A percentile compares a stretch with the other conserved stretches of the same genome.
These are phyloP conservation scores for Combretum micranthum DNA, from an alignment of 345 rosid genomes.

Conservation along the genomic window DNA sequence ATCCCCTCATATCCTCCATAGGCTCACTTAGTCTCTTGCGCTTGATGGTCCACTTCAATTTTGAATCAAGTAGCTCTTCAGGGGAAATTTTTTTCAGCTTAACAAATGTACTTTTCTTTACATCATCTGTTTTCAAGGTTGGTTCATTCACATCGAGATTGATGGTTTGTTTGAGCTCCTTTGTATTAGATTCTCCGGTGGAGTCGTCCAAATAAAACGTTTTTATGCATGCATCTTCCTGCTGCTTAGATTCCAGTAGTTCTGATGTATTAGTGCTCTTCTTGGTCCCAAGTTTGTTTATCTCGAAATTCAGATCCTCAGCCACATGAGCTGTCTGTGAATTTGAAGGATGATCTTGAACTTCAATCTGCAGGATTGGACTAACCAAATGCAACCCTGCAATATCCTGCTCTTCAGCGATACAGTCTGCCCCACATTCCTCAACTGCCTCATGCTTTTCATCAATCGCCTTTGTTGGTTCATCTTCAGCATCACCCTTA, in stretches of 20 bases:
- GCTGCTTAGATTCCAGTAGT: slow-evolving; percentile 15
- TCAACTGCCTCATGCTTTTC: background rate
- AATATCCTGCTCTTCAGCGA: too few species aligned
- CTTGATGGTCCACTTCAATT: slow-evolving; percentile 32
- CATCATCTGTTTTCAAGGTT: slow-evolving; percentile 4
- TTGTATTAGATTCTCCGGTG: slow-evolving; percentile 17
- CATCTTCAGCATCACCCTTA: background rate
- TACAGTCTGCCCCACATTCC: background rate
- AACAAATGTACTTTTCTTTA: slow-evolving; percentile 10
- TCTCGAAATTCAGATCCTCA: too few species aligned
- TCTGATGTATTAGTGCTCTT: too few species aligned
- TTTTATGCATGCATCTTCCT: slow-evolving; percentile 8
- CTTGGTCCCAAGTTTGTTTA: too few species aligned
- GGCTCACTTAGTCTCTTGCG: slow-evolving; percentile 26
- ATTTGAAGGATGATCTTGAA: too few species aligned
- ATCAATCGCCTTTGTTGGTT: background rate
- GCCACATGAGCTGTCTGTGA: too few species aligned
- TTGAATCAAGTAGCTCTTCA: slow-evolving; percentile 19
- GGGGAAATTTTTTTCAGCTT: slow-evolving; percentile 16
- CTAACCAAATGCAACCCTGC: too few species aligned
- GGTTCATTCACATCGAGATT: slow-evolving; percentile 15
- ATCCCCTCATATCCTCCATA: slow-evolving; percentile 26
- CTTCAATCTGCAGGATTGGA: too few species aligned
- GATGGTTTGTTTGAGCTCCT: slow-evolving; percentile 17
- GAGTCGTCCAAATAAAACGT: slow-evolving; percentile 11